Evolutionary conservation across 1,284 basidiomycete genomes (phyloP), one percentile per base, ranked within the genome.

Genomic region (Leucoagaricus sp.): DNA sequence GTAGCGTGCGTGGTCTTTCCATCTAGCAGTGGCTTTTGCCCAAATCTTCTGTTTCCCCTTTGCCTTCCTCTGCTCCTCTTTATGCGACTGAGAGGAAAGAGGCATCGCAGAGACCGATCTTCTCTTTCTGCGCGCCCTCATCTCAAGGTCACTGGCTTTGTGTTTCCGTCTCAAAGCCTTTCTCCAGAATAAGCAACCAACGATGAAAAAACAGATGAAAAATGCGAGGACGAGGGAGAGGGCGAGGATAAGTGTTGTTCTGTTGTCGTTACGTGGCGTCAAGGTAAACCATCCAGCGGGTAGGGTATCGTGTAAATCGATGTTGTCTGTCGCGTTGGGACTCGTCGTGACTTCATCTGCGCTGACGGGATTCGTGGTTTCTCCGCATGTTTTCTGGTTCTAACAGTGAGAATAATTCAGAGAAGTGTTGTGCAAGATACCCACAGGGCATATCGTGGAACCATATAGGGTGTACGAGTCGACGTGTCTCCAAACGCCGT

Each of bases 401-500:
- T n/a, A n/a, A n/a, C n/a, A n/a, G n/a, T n/a, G n/a, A n/a, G n/a
- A n/a, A n/a, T n/a, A n/a, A n/a, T n/a, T n/a, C n/a, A n/a, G n/a
- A n/a, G n/a, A n/a, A n/a, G n/a, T n/a, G n/a, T n/a, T n/a, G n/a
- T n/a, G n/a, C n/a, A 55, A 47, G 17, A 34, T 44, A 64, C 75
- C 66, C 64, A 76, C 75, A 38, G 64, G 52, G 69, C 84, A 78
- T 57, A 84, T 74, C 19, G 82, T 79, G 25, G 82, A 82, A 40
- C 87, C 87, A 64, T 86, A 88, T 26, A 89, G 69, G 13, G 82
- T 80, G 73, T 82, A 89, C 28, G 65, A 63, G n/a, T 75, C 70
- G 3, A 78, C 76, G 68, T 78, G 84, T 57, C 80, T 76, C 87
- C 87, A 90, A 54, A 72, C 67, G 12, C 81, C 83, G 73, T 88